Conservation (phyloP, 192 early-diverging fungal species). For the Geranomyces variabilis region DNA sequence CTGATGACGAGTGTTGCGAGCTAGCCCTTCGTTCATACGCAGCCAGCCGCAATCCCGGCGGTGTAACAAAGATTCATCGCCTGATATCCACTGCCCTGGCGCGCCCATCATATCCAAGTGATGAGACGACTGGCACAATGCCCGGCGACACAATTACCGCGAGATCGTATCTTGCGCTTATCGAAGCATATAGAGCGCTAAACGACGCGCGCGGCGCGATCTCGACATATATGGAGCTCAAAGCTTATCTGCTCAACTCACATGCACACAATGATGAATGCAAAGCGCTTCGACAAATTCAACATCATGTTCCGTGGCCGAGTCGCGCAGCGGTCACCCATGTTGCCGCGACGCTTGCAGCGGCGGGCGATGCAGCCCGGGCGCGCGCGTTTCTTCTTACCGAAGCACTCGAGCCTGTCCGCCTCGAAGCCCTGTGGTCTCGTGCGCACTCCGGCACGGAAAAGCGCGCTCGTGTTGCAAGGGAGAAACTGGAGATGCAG, state of each 20-base stretch:
- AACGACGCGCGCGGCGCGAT: background rate
- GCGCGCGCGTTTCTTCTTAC: slow-evolving; percentile 2
- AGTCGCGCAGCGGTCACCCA: slow-evolving; percentile 10
- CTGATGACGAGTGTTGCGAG: slow-evolving; percentile 11
- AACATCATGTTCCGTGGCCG: background rate
- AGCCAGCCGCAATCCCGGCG: background rate
- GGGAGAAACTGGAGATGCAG: background rate
- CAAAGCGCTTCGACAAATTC: background rate
- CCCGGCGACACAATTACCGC: background rate
- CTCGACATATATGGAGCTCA: slow-evolving; percentile 16
- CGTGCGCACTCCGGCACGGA: slow-evolving; percentile 13
- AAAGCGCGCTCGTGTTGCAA: background rate
- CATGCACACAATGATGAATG: background rate
- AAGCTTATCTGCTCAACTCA: background rate
- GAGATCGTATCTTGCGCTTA: slow-evolving; percentile 7
- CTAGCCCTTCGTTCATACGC: background rate
- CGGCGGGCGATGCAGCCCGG: background rate
- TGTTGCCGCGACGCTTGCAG: slow-evolving; percentile 3
- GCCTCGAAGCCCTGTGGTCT: slow-evolving; percentile 7
- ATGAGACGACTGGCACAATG: background rate
- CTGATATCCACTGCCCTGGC: background rate
- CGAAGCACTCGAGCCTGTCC: slow-evolving; percentile 6
- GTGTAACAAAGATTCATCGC: background rate
- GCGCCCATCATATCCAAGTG: background rate
- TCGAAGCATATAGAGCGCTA: slow-evolving; percentile 18